A percentile compares a stretch with the other conserved stretches of the same genome.
phyloP scores from a whole-genome alignment of 305 asterid species.

The Salvia sclarea region DNA sequence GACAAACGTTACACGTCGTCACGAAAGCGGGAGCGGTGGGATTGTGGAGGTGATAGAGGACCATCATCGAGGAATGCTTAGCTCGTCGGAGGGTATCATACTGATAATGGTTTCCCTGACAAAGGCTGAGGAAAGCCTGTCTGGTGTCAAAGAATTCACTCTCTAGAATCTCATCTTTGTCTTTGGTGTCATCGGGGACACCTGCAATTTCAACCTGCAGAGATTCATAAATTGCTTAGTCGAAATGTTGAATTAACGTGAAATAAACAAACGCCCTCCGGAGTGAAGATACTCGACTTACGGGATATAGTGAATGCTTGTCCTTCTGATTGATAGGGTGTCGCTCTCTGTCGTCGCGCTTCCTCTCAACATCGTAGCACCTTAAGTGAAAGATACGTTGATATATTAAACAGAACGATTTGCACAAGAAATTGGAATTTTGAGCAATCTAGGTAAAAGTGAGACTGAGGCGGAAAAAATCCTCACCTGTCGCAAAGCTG shows the following conservation, averaged over 20 bases:
- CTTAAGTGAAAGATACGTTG: constrained; percentile 43
- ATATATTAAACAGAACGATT: not conserved
- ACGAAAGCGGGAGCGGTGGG: constrained; percentile 99
- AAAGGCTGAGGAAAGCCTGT: constrained; percentile 92
- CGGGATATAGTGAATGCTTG: constrained; percentile 73
- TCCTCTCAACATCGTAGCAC: constrained; percentile 84
- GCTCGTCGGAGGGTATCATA: constrained; percentile 98
- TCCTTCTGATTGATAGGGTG: constrained; percentile 85
- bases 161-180: constrained; percentile 91
- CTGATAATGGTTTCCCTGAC: constrained; percentile 98
- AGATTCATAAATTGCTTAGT: constrained; percentile 30
- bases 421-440: not conserved
- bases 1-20: constrained; percentile 70
- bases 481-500: constrained; percentile 88
- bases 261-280: not conserved
- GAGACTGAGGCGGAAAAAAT: constrained; percentile 9
- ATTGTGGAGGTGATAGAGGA: constrained; percentile 98
- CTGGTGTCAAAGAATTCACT: constrained; percentile 99
- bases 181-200: constrained; percentile 78
- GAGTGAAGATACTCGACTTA: constrained; percentile 38
- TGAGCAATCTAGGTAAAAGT: not conserved
- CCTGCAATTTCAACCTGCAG: constrained; percentile 72
- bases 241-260: constrained; percentile 14
- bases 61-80: constrained; percentile 99
- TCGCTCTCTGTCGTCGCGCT: constrained; percentile 80